phyloP scores from a whole-genome alignment of 2,329 filamentous ascomycete genomes.

The Neofusicoccum sp. region DNA sequence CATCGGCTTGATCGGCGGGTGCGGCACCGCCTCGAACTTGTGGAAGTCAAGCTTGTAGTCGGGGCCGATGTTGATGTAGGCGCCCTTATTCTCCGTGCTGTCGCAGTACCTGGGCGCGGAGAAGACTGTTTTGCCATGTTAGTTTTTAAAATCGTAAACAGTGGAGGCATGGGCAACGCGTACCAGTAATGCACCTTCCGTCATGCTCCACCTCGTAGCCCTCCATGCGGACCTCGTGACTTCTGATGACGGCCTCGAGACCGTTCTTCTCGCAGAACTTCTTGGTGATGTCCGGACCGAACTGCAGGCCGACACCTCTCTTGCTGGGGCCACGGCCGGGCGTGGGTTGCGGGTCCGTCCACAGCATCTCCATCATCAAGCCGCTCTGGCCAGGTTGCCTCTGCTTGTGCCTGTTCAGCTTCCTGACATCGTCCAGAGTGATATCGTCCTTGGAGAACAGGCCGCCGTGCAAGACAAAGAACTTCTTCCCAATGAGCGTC shows the following conservation, averaged over 20 bases:
- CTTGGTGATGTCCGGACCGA: slow-evolving; percentile 94
- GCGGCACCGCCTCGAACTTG: slow-evolving; percentile 93
- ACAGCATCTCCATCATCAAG: slow-evolving; percentile 99
- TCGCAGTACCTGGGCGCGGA: slow-evolving; percentile 97
- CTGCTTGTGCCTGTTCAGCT: slow-evolving; percentile 86
- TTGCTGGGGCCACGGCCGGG: slow-evolving; percentile 92
- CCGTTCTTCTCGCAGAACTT: slow-evolving; percentile 95
- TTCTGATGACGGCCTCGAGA: slow-evolving; percentile 90
- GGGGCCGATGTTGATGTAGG: slow-evolving; percentile 93
- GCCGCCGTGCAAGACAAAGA: slow-evolving; percentile 88
- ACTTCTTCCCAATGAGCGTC: slow-evolving; percentile 87
- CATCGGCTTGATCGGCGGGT: slow-evolving; percentile 94
- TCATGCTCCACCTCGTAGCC: slow-evolving; percentile 99
- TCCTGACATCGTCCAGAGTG: slow-evolving; percentile 88
- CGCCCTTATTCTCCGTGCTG: slow-evolving; percentile 95
- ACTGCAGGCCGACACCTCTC: slow-evolving; percentile 92
- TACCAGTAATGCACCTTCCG: slow-evolving; percentile 89
- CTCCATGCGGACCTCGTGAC: slow-evolving; percentile 97
- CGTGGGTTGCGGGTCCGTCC: slow-evolving; percentile 90
- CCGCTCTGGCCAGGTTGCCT: slow-evolving; percentile 89
- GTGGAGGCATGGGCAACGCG: slow-evolving; percentile 32
- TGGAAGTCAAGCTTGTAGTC: slow-evolving; percentile 90
- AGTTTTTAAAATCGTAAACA: background rate
- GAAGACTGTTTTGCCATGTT: slow-evolving; percentile 63
- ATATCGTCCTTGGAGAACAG: slow-evolving; percentile 94